A percentile compares a stretch with the other conserved stretches of the same genome.
phyloP scores from a whole-genome alignment of 768 basidiomycete species.

The Lactifluus echinatus region DNA sequence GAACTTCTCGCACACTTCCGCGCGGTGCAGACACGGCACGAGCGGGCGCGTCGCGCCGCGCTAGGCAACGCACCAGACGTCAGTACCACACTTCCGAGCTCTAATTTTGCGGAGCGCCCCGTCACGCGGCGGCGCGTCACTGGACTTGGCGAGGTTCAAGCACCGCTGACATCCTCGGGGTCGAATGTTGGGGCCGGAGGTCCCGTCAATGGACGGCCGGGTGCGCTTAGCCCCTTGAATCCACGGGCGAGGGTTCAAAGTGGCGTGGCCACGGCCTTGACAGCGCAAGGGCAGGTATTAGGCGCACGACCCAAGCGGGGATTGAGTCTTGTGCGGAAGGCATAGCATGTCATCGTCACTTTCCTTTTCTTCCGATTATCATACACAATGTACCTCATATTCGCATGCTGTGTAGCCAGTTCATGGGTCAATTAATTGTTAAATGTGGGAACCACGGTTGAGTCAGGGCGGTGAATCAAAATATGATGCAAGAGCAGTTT shows the following conservation, averaged over 20 bases:
- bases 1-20: conserved; percentile 92
- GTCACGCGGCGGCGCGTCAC: conserved; percentile 55
- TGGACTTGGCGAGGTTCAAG: conserved; percentile 34
- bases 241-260: conserved; percentile 21
- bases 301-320: conserved; percentile 17
- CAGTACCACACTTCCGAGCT: conserved; percentile 39
- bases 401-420: not conserved
- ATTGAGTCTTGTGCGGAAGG: conserved; percentile 17
- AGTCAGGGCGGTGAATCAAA: not conserved
- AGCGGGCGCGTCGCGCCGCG: conserved; percentile 78
- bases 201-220: conserved; percentile 7
- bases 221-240: conserved; percentile 19
- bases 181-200: not conserved
- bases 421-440: not conserved
- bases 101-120: conserved; percentile 31
- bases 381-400: not conserved
- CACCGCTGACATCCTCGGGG: not conserved
- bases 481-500: not conserved
- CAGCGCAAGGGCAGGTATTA: conserved; percentile 17
- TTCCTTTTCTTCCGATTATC: not conserved
- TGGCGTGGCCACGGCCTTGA: conserved; percentile 16
- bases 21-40: conserved; percentile 79
- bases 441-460: not conserved
- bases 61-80: conserved; percentile 46
- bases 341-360: not conserved